These are phyloP conservation scores for Fraxinus pennsylvanica DNA, from an alignment of 257 asterid genomes.

Conservation along the genomic window DNA sequence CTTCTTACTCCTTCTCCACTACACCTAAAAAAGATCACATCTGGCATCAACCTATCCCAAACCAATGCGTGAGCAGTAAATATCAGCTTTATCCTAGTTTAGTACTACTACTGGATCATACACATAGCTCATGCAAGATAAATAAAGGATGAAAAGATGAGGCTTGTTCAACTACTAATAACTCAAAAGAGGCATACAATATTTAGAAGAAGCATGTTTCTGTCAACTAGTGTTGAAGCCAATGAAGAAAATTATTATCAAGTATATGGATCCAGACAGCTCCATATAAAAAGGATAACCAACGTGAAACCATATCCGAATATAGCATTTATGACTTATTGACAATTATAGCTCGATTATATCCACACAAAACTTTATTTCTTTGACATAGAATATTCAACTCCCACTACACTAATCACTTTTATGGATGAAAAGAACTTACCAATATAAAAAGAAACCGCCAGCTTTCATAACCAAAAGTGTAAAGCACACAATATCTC, in stretches of 20 bases:
- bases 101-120: not conserved
- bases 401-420: constrained; percentile 3
- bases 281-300: not conserved
- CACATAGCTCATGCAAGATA: not conserved
- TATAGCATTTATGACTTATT: not conserved
- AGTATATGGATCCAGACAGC: not conserved
- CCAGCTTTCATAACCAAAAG: not conserved
- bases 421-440: not conserved
- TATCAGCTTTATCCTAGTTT: too few species aligned
- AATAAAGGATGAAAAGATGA: not conserved
- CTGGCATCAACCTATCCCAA: too few species aligned
- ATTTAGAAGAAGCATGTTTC: not conserved
- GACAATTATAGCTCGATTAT: not conserved
- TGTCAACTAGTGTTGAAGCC: not conserved
- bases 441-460: not conserved
- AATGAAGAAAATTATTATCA: not conserved
- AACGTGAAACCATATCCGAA: not conserved
- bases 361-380: not conserved
- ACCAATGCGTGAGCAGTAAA: too few species aligned
- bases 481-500: not conserved
- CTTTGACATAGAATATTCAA: not conserved
- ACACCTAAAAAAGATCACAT: not conserved
- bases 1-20: not conserved
- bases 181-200: not conserved
- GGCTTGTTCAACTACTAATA: not conserved